These are phyloP conservation scores for Penicillium samsonianum DNA, from an alignment of 495 filamentous ascomycete genomes.

Conservation along the genomic window DNA sequence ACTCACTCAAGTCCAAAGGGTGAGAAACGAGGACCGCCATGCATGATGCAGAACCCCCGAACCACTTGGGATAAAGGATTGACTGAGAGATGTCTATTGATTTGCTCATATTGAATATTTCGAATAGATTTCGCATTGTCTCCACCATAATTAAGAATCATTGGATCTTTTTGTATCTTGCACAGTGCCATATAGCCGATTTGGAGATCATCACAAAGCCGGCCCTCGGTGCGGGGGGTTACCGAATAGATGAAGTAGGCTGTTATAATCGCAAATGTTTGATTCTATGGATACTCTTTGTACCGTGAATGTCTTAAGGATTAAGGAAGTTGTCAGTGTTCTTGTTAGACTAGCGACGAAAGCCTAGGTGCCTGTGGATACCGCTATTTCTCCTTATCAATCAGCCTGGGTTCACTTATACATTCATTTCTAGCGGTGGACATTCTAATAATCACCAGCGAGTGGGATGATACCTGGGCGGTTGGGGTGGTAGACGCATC, in stretches of 20 bases:
- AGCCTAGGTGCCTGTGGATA: too few relatives aligned
- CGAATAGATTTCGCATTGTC: neutral
- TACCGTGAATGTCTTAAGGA: neutral
- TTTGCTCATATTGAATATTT: neutral
- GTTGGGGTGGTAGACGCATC: too few relatives aligned
- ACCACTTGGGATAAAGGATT: slow-evolving; percentile 43
- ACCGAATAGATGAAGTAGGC: neutral
- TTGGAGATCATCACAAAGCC: slow-evolving; percentile 2
- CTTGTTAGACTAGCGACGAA: too few relatives aligned
- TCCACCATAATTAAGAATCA: neutral
- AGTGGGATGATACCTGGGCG: too few relatives aligned
- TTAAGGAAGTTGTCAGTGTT: too few relatives aligned
- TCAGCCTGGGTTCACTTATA: too few relatives aligned
- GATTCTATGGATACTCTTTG: neutral
- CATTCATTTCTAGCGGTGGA: too few relatives aligned
- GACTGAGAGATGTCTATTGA: slow-evolving; percentile 1
- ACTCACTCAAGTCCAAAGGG: slow-evolving; percentile 43
- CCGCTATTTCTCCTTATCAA: too few relatives aligned
- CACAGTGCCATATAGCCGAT: slow-evolving; percentile 9
- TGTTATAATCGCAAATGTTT: neutral
- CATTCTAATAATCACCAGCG: too few relatives aligned
- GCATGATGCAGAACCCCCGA: slow-evolving; percentile 46
- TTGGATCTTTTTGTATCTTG: slow-evolving; percentile 4
- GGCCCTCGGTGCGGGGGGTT: slow-evolving; percentile 8
- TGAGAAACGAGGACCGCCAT: slow-evolving; percentile 46